A percentile compares a stretch with the other conserved stretches of the same genome.
phyloP scores from a whole-genome alignment of 495 filamentous ascomycete species.

The Aspergillus carlsbadensis region DNA sequence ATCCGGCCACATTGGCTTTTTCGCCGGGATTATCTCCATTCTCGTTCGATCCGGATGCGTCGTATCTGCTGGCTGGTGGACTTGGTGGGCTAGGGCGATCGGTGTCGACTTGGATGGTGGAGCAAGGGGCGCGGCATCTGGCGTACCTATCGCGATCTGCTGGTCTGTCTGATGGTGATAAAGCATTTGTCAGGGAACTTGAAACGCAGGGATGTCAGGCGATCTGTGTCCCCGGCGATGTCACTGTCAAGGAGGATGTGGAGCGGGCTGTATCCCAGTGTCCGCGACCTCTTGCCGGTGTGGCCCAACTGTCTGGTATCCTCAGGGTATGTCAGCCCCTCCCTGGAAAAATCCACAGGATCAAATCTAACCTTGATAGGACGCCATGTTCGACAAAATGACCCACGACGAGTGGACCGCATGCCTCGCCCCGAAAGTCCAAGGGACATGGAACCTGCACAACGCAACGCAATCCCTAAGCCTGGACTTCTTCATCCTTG shows the following conservation, averaged over 20 bases:
- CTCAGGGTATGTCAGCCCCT: background rate
- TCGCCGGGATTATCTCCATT: constrained; percentile 28
- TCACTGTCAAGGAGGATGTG: constrained; percentile 13
- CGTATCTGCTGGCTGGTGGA: constrained; percentile 19
- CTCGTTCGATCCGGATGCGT: constrained; percentile 29
- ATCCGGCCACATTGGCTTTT: constrained; percentile 46
- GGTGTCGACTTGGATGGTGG: constrained; percentile 42
- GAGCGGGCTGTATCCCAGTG: constrained; percentile 7
- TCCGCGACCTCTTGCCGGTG: constrained; percentile 25
- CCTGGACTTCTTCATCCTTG: constrained; percentile 52
- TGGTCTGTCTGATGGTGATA: constrained; percentile 4
- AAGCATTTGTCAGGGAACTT: constrained; percentile 39
- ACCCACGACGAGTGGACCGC: constrained; percentile 35
- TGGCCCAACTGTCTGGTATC: constrained; percentile 29
- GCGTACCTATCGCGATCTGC: constrained; percentile 42
- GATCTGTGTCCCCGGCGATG: background rate
- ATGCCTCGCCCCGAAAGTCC: constrained; percentile 39
- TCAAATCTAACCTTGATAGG: too few species aligned
- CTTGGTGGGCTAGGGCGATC: constrained; percentile 7
- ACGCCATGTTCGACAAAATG: constrained; percentile 40
- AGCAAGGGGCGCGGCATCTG: constrained; percentile 53
- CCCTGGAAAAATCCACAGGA: too few species aligned
- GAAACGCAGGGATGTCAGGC: background rate
- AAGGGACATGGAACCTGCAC: constrained; percentile 57
- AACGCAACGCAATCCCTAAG: constrained; percentile 31